Conservation (phyloP, 176 grass and related monocot genomes). For the Pontederia crassipes region DNA sequence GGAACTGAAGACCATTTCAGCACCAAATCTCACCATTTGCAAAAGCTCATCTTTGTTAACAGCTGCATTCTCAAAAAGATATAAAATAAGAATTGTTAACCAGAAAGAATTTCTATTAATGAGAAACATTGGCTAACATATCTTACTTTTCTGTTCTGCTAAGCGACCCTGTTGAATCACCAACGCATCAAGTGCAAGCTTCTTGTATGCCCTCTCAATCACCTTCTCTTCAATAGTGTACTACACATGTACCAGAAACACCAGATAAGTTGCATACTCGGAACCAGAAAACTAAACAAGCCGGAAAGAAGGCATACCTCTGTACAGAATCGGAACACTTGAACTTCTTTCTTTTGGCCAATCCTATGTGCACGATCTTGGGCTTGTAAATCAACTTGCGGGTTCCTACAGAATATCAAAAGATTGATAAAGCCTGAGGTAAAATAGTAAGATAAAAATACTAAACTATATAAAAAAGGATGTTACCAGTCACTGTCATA, state of each 20-base stretch:
- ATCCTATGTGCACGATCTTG: conserved; percentile 75
- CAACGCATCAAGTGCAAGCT: conserved; percentile 97
- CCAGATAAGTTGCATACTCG: not conserved
- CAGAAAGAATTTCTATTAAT: not conserved
- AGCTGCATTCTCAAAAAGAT: conserved; percentile 35
- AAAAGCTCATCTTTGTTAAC: conserved; percentile 97
- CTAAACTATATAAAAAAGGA: not conserved
- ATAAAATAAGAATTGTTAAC: not conserved
- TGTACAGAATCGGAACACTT: conserved; percentile 69
- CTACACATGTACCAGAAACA: conserved; percentile 30
- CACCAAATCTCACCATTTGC: conserved; percentile 99
- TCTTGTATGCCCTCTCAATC: conserved; percentile 97
- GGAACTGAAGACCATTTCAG: conserved; percentile 99
- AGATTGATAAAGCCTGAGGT: conserved; percentile 5
- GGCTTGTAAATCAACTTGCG: conserved; percentile 71
- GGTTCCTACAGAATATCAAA: conserved; percentile 39
- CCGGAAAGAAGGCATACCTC: conserved; percentile 25
- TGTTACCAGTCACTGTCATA: conserved; percentile 72
- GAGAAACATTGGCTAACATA: not conserved
- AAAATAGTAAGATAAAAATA: not conserved
- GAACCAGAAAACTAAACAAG: conserved; percentile 1
- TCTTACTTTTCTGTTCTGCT: conserved; percentile 82
- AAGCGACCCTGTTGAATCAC: conserved; percentile 97
- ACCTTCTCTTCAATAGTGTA: conserved; percentile 98
- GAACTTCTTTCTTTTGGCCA: conserved; percentile 86